A percentile compares a stretch with the other conserved stretches of the same genome.
Conservation (phyloP, 495 filamentous ascomycete genomes). For the Poronia punctata region DNA sequence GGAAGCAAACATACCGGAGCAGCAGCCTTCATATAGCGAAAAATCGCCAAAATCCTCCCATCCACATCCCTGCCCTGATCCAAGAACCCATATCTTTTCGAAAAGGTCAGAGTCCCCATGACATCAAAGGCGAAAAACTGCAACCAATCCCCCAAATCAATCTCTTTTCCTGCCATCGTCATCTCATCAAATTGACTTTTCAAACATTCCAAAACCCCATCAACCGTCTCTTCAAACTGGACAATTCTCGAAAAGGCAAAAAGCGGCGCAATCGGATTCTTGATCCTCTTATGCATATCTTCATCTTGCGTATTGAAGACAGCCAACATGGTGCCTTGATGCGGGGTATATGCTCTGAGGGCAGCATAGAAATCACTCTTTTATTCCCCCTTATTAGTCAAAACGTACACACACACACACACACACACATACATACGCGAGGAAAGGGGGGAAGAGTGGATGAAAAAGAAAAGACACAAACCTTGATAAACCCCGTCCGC, state of each 20-base stretch:
- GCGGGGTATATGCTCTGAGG: conserved; percentile 12
- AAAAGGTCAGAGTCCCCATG: conserved; percentile 51
- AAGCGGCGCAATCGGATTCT: conserved; percentile 31
- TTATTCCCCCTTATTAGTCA: too few relatives aligned
- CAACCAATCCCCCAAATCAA: conserved; percentile 34
- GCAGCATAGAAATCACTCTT: conserved; percentile 29
- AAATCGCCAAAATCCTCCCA: conserved; percentile 37
- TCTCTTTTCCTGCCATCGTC: conserved; percentile 15
- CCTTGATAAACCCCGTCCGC: conserved; percentile 21
- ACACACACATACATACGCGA: too few relatives aligned
- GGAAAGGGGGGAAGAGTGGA: too few relatives aligned
- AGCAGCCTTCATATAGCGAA: conserved; percentile 20
- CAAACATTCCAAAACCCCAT: conserved; percentile 12
- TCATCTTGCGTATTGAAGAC: conserved; percentile 38
- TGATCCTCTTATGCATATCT: conserved; percentile 30
- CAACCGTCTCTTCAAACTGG: conserved; percentile 12
- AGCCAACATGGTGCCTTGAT: conserved; percentile 20
- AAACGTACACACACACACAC: too few relatives aligned
- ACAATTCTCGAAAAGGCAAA: conserved; percentile 35
- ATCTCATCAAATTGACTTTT: conserved; percentile 27
- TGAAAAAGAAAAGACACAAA: too few relatives aligned
- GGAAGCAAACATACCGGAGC: conserved; percentile 19
- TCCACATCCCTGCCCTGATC: conserved; percentile 45
- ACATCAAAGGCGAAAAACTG: conserved; percentile 52
- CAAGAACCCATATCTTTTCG: conserved; percentile 47